These are phyloP conservation scores for Dendrobium catenatum DNA, from an alignment of 106 monocot species.

Conservation along the genomic window DNA sequence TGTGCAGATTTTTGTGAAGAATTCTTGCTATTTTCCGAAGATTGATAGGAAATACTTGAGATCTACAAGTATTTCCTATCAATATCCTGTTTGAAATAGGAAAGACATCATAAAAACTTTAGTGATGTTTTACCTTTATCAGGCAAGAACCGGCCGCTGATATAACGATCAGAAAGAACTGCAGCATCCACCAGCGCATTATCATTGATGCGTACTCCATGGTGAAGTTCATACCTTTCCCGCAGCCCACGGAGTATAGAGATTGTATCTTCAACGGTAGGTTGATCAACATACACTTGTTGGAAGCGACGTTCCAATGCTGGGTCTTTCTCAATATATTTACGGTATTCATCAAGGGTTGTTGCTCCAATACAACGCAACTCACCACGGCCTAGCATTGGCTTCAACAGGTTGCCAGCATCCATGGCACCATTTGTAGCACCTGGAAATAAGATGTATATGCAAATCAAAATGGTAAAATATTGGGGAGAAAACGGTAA, in stretches of 20 bases:
- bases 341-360: conserved; percentile 92
- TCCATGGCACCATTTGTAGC: conserved; percentile 99
- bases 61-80: too few relatives aligned
- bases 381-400: conserved; percentile 98
- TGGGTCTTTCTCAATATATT: conserved; percentile 98
- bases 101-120: background rate
- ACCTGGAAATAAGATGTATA: conserved; percentile 34
- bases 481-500: background rate
- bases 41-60: too few relatives aligned
- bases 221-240: conserved; percentile 96
- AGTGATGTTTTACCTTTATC: conserved; percentile 71
- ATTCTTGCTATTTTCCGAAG: too few relatives aligned
- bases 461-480: background rate
- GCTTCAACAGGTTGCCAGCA: conserved; percentile 93
- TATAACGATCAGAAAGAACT: conserved; percentile 91
- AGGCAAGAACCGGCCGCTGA: conserved; percentile 94
- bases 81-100: background rate
- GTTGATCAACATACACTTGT: conserved; percentile 98
- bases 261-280: conserved; percentile 85
- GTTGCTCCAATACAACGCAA: conserved; percentile 97
- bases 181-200: conserved; percentile 93
- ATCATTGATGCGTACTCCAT: conserved; percentile 93
- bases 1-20: too few relatives aligned
- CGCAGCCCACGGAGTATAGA: conserved; percentile 94
- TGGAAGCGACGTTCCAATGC: conserved; percentile 96